Percentiles rank a stretch among this genome's conserved stretches.
phyloP scores from a whole-genome alignment of 257 asterid species.

The Plantago elongata region DNA sequence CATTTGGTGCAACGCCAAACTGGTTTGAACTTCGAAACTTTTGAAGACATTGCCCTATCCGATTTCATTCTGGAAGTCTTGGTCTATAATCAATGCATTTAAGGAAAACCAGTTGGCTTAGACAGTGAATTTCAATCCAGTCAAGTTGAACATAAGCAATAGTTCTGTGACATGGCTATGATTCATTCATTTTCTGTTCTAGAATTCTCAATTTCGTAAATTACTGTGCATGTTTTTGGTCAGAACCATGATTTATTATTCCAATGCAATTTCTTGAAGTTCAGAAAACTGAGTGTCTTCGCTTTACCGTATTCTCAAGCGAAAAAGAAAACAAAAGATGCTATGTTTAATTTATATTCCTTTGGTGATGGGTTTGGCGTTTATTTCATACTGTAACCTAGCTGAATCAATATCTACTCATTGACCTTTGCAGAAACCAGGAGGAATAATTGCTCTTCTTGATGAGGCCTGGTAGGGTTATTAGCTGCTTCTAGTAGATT shows the following conservation, averaged over 20 bases:
- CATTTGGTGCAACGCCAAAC: slow-evolving; percentile 7
- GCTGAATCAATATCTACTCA: slow-evolving; percentile 25
- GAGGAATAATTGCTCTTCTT: slow-evolving; percentile 94
- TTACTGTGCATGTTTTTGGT: too few relatives aligned
- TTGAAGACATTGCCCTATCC: neutral
- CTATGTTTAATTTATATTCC: neutral
- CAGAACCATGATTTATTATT: too few relatives aligned
- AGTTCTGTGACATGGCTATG: too few relatives aligned
- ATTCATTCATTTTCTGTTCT: too few relatives aligned
- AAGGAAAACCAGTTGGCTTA: neutral
- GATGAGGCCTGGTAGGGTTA: slow-evolving; percentile 87
- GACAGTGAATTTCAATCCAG: too few relatives aligned
- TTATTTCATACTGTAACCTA: slow-evolving; percentile 4
- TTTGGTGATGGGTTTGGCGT: slow-evolving; percentile 11
- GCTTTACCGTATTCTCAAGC: slow-evolving; percentile 10
- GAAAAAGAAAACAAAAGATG: neutral
- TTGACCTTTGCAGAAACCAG: slow-evolving; percentile 78
- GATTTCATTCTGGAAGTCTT: slow-evolving; percentile 8
- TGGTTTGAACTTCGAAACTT: neutral
- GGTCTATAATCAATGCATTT: neutral
- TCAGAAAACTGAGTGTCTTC: slow-evolving; percentile 12
- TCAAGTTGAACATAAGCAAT: too few relatives aligned
- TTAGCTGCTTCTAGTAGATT: slow-evolving; percentile 14
- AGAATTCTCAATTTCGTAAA: too few relatives aligned
- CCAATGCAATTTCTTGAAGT: slow-evolving; percentile 9